Percentiles rank a stretch among this genome's conserved stretches.
Conservation (phyloP, 2,329 filamentous ascomycete species). For the Colletotrichum falcatum region DNA sequence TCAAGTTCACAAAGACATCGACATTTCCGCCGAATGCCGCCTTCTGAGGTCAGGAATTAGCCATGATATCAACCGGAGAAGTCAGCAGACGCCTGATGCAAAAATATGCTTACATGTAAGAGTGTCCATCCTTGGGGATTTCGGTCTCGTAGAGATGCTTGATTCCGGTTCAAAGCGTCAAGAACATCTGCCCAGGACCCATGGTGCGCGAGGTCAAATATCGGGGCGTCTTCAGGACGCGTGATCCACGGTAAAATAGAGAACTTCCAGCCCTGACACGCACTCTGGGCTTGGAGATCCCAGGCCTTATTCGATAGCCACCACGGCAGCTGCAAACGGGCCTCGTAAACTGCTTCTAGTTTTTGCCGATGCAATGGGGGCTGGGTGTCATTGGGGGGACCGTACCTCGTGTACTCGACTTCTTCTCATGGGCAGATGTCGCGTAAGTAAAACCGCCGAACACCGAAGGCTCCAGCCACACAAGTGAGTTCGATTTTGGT, state of each 20-base stretch:
- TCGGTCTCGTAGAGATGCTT: not conserved
- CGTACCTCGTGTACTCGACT: not conserved
- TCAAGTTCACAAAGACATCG: not conserved
- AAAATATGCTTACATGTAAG: not conserved
- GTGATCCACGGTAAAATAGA: slow-evolving; percentile 4
- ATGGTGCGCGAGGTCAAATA: rapidly evolving
- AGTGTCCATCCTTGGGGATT: not conserved
- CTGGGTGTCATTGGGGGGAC: not conserved
- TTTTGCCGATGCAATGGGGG: not conserved
- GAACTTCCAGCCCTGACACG: not conserved
- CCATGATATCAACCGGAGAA: not conserved
- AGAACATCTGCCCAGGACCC: not conserved
- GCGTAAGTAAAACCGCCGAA: not conserved
- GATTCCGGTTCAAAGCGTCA: not conserved
- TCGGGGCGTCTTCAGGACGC: not conserved
- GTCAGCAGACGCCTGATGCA: not conserved
- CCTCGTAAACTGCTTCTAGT: not conserved
- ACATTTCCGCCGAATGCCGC: not conserved
- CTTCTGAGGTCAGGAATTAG: not conserved
- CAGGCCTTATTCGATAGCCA: slow-evolving; percentile 6
- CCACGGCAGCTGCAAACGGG: not conserved
- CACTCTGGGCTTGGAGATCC: not conserved
- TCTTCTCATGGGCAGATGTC: not conserved
- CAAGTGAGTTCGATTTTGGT: not conserved
- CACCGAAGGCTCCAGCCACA: not conserved